Evolutionary conservation across 371 early-diverging fungal species (phyloP), one percentile per base, ranked within the genome.

Genomic region (Mucor lusitanicus): DNA sequence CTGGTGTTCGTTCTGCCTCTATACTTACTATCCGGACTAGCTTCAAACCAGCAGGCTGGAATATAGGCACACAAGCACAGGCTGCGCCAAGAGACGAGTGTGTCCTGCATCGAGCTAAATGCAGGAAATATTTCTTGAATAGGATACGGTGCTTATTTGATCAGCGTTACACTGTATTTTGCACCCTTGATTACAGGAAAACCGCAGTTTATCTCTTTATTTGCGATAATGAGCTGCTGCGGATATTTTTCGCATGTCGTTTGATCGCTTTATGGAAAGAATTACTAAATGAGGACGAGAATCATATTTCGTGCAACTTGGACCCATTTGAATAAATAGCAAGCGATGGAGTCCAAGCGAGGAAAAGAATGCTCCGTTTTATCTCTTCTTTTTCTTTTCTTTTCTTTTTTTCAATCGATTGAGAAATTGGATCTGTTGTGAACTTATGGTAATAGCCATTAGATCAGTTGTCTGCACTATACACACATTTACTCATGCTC

Each of bases 241-340:
- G 50, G 50, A 50, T 23, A 12, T 23, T 44, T 44, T 7, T 8
- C 7, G 6, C 44, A 44, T 7, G n/a, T 44, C 44, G 44, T 25
- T 50, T 25, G 50, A 50, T 50, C 25, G 50, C 25, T 50, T 50
- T 50, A 50, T 50, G 64, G 58, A 64, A 64, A 57, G 56, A 64
- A 64, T 64, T 64, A 30, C 64, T 19, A 44, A 55, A n/a, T 56
- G 33, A 56, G 32, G 56, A 15, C 32, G 17, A 3, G 17, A 50
- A 50, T 25, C 50, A 25, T 23, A 50, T 25, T 50, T 23, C 8
- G 50, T 50, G 23, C 12, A 12, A 50, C 50, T 25, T 7, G n/a
- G 21, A 50, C 11, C 37, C 2, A 12, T 50, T 50, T 50, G 50
- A 50, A 50, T 50, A 50, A 50, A 50, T 50, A 23, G 50, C 23